phyloP scores from a whole-genome alignment of 768 basidiomycete species.

The Tremella fuciformis region DNA sequence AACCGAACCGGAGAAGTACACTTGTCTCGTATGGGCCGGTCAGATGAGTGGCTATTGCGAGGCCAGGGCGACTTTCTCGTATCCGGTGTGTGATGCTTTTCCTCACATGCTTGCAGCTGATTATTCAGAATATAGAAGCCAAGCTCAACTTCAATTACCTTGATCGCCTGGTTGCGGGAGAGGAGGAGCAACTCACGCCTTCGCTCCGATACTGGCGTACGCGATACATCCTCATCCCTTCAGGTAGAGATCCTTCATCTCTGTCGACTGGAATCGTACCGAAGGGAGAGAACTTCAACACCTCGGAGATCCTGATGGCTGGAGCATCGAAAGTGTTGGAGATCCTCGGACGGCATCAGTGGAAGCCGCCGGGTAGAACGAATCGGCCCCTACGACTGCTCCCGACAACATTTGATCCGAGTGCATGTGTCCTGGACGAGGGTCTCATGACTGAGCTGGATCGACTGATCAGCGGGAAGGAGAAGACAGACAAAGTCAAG shows the following conservation, averaged over 20 bases:
- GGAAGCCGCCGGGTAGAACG: conserved; percentile 62
- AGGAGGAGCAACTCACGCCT: conserved; percentile 55
- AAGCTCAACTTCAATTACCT: conserved; percentile 50
- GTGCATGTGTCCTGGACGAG: conserved; percentile 73
- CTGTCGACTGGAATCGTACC: conserved; percentile 47
- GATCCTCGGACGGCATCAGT: conserved; percentile 76
- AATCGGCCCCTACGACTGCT: conserved; percentile 68
- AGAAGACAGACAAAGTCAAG: conserved; percentile 25
- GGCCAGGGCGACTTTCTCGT: conserved; percentile 67
- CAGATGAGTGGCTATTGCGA: conserved; percentile 82
- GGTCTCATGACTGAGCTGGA: conserved; percentile 75
- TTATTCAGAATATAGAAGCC: conserved; percentile 37
- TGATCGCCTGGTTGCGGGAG: conserved; percentile 50
- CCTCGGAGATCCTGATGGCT: conserved; percentile 76
- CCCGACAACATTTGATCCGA: conserved; percentile 79
- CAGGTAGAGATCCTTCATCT: conserved; percentile 62
- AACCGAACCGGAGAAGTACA: conserved; percentile 65
- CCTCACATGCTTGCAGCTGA: conserved; percentile 19
- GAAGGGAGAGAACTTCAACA: conserved; percentile 64
- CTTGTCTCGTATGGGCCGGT: conserved; percentile 91
- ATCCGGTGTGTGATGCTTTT: conserved; percentile 57
- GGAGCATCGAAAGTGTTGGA: conserved; percentile 92
- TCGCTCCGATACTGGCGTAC: conserved; percentile 90
- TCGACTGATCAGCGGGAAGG: conserved; percentile 60
- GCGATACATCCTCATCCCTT: conserved; percentile 86